Evolutionary conservation across 768 basidiomycete genomes (phyloP).

Genomic region (Dacryopinax spathularia): DNA sequence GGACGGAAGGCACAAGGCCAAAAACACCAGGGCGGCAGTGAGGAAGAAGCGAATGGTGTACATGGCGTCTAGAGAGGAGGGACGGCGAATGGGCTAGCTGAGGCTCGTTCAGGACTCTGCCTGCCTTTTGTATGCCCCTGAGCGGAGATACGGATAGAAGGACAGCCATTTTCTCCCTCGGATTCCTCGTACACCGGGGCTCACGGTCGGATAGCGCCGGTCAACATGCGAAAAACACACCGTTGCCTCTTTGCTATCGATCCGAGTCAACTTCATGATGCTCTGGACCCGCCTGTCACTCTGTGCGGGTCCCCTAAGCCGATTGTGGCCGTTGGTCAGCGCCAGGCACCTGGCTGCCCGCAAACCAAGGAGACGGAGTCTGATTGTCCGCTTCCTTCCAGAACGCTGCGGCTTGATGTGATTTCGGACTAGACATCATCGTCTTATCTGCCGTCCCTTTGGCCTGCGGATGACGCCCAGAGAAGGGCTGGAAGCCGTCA

Average conservation of each 20-base stretch:
- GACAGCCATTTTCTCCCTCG: neutral
- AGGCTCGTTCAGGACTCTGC: neutral
- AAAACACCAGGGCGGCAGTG: neutral
- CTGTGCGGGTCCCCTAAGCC: too few species aligned
- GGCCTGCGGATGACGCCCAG: too few species aligned
- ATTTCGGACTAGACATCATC: neutral
- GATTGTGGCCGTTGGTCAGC: neutral
- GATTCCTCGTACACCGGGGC: neutral
- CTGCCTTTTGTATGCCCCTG: neutral
- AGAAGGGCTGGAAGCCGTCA: too few species aligned
- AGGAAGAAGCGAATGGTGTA: neutral
- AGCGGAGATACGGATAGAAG: neutral
- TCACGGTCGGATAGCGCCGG: neutral
- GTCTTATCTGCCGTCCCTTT: neutral
- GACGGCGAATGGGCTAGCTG: neutral
- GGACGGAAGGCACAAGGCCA: neutral
- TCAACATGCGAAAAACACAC: neutral
- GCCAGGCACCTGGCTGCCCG: neutral
- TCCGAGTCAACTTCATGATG: conserved; percentile 1
- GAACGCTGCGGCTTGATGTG: neutral
- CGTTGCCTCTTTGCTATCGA: neutral
- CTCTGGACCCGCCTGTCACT: too few species aligned
- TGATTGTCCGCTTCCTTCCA: neutral
- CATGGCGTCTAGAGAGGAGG: neutral
- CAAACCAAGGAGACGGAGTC: neutral